These are phyloP conservation scores for Trametes hirsuta DNA, from an alignment of 1,284 basidiomycete genomes.

Conservation along the genomic window DNA sequence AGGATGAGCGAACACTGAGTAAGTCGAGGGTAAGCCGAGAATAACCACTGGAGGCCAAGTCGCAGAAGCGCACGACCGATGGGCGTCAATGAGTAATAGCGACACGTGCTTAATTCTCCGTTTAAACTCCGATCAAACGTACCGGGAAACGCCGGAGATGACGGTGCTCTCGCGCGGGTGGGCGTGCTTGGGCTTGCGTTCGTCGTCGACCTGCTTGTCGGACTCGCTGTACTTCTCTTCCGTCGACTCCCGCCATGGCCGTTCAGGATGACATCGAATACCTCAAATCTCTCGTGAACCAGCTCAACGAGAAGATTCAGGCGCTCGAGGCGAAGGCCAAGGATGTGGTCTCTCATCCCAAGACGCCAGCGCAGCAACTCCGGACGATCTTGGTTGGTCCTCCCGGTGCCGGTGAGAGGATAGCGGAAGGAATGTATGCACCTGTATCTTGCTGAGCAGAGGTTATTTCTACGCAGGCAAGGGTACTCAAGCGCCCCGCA, in stretches of 20 bases:
- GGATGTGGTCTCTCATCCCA: conserved; percentile 42
- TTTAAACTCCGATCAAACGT: conserved; percentile 15
- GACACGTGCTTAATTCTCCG: neutral
- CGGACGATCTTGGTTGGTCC: conserved; percentile 94
- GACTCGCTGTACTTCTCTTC: conserved; percentile 5
- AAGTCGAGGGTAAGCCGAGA: too few species aligned
- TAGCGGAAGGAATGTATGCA: neutral
- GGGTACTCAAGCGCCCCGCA: conserved; percentile 96
- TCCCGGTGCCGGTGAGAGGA: conserved; percentile 86
- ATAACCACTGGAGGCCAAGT: too few species aligned
- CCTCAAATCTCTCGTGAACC: conserved; percentile 84
- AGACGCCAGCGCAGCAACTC: conserved; percentile 78
- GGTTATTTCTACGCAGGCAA: conserved; percentile 65
- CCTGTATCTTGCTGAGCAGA: neutral
- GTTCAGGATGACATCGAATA: conserved; percentile 80
- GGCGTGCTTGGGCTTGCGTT: conserved; percentile 1
- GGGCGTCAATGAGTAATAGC: neutral
- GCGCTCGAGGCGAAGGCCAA: conserved; percentile 70
- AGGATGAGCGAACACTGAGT: too few species aligned
- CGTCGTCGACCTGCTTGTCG: conserved; percentile 16
- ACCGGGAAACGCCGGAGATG: conserved; percentile 18
- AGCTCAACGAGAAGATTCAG: conserved; percentile 82
- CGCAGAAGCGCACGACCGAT: neutral
- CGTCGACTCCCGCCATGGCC: conserved; percentile 47
- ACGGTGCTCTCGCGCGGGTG: conserved; percentile 6